Percentiles rank a stretch among this genome's conserved stretches.
phyloP scores from a whole-genome alignment of 148 eudicot species.

The Diospyros lotus region DNA sequence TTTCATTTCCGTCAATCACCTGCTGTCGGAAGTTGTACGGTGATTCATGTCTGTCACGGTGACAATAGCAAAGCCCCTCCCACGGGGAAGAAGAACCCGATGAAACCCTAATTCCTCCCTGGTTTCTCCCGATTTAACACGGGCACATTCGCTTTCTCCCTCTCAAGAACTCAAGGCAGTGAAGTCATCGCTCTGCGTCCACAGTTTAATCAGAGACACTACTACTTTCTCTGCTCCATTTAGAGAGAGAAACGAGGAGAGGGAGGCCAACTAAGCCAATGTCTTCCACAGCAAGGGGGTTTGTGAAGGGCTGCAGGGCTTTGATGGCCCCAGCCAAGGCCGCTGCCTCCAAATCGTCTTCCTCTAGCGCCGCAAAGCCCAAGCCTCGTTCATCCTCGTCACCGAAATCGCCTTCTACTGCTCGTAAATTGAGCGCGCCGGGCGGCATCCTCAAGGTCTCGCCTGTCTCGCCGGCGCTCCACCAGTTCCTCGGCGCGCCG shows the following conservation, averaged over 20 bases:
- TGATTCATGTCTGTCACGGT: too few species aligned
- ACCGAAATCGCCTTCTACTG: background rate
- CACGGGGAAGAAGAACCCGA: too few species aligned
- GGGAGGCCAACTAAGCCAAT: background rate
- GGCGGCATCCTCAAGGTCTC: constrained; percentile 6
- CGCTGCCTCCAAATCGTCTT: constrained; percentile 2
- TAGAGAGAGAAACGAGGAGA: background rate
- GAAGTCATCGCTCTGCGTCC: background rate
- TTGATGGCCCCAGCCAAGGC: constrained; percentile 23
- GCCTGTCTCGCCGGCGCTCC: constrained; percentile 22
- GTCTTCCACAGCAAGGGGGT: constrained; percentile 6
- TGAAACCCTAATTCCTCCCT: too few species aligned
- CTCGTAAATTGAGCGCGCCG: background rate
- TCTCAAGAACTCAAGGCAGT: too few species aligned
- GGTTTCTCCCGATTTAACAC: too few species aligned
- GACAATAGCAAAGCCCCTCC: too few species aligned
- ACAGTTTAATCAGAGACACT: too few species aligned
- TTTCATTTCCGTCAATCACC: too few species aligned
- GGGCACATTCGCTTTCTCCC: too few species aligned
- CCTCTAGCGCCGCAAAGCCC: constrained; percentile 3
- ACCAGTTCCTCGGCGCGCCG: constrained; percentile 23
- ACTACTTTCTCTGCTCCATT: too few species aligned
- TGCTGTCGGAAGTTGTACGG: too few species aligned
- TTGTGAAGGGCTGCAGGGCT: constrained; percentile 19
- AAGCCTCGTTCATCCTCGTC: background rate